Evolutionary conservation across 495 filamentous ascomycete genomes (phyloP), one percentile per base, ranked within the genome.

Genomic region (Darksidea phi): DNA sequence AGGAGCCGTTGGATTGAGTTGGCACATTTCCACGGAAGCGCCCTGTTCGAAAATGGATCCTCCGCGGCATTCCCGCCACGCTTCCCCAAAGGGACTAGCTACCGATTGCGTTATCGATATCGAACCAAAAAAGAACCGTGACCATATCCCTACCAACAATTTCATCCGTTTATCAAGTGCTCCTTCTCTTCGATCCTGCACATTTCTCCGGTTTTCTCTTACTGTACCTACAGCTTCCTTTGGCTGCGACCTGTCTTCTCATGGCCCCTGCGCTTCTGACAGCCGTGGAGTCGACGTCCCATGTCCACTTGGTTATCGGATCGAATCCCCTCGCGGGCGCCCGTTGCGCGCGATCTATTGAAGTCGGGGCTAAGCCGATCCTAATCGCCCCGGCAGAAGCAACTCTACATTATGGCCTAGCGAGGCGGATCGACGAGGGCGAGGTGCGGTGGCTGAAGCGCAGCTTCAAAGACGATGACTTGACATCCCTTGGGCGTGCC

Each of bases 221-320:
- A n/a, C n/a, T n/a, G n/a, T n/a, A n/a, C n/a, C n/a, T n/a, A n/a
- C n/a, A n/a, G n/a, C n/a, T n/a, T n/a, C n/a, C n/a, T n/a, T n/a
- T n/a, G n/a, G n/a, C n/a, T n/a, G n/a, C n/a, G n/a, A n/a, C n/a
- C n/a, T n/a, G n/a, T n/a, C n/a, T n/a, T 20, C 21, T 38, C 43
- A 75, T 77, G 73, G 45, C 67, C n/a, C 72, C 75, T 20, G 72
- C 89, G 12, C 78, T 98, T 24, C 82, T 98, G 49, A 87, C 90
- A 36, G 86, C 91, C 8, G 78, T 86, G 58, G 85, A 96, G 68
- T 87, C 81, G 46, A 80, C 84, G 0, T 82, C 79, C 1, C 91
- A 96, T 65, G 75, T 92, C 49, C 94, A 97, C 73, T 77, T 98
- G 38, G 86, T 98, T 47, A 69, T 97, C 49, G 94, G 95, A 34